Percentiles rank a stretch among this genome's conserved stretches.
phyloP scores from a whole-genome alignment of 75 land plant species.

The Selaginella moellendorffii region DNA sequence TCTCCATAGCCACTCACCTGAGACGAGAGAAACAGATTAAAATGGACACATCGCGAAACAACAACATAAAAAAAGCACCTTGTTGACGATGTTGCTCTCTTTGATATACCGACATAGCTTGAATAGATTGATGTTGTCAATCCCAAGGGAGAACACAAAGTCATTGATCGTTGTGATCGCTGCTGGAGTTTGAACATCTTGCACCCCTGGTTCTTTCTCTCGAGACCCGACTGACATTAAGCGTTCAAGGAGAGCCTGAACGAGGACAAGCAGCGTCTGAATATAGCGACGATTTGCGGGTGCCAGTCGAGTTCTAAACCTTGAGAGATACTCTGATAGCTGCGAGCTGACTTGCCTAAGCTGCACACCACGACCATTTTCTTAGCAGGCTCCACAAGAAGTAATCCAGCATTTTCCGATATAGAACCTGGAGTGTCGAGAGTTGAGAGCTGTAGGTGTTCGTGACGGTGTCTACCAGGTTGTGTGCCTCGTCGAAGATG shows the following conservation, averaged over 20 bases:
- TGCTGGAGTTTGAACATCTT: too few relatives aligned
- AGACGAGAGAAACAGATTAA: too few relatives aligned
- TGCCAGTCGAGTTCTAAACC: constrained; percentile 51
- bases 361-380: constrained; percentile 30
- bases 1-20: constrained; percentile 85
- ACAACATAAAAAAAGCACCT: constrained; percentile 34
- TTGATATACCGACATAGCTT: constrained; percentile 62
- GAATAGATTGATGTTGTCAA: constrained; percentile 92
- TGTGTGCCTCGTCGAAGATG: constrained; percentile 93
- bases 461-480: constrained; percentile 76
- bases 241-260: constrained; percentile 37
- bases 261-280: constrained; percentile 59
- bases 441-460: constrained; percentile 77
- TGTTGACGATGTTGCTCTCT: constrained; percentile 86
- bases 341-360: constrained; percentile 42
- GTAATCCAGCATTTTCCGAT: too few relatives aligned
- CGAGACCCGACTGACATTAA: constrained; percentile 13
- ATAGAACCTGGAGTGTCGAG: constrained; percentile 57
- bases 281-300: constrained; percentile 89
- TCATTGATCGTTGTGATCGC: constrained; percentile 72
- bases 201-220: constrained; percentile 11
- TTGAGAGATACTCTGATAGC: constrained; percentile 42
- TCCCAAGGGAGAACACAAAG: constrained; percentile 68
- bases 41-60: too few relatives aligned
- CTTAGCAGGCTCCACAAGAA: too few relatives aligned